Evolutionary conservation across 768 basidiomycete species (phyloP), one percentile per base, ranked within the genome.

Genomic region (Candolleomyces eurysporus): DNA sequence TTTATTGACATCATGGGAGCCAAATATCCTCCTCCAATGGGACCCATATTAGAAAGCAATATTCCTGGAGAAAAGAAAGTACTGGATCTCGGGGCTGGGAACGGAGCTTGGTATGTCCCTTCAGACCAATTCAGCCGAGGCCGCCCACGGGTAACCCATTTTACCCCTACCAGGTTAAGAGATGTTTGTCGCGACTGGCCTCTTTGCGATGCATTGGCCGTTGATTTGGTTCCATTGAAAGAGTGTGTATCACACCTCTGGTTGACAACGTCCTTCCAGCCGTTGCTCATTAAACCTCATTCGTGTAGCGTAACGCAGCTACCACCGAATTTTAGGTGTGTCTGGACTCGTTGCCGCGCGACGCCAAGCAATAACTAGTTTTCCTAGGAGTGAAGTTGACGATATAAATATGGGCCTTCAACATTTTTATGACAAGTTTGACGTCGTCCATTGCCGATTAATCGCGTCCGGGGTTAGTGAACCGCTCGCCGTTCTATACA

Each of bases 381-480:
- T 21, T 48, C n/a, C 16, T 7, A 92, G 90, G 77, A 90, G 86
- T 66, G 91, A 93, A 72, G 82, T 92, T 8, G 91, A 92, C 70
- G 90, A 93, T 70, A 86, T 92, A 69, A 93, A 93, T 73, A 82
- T 92, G 16, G 91, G 91, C 2, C 76, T 93, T n/a, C 88, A 91
- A 66, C 91, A 93, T 73, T 92, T 87, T 71, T 90, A 88, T 68
- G 87, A 86, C 6, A 82, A 87, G 61, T 92, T 91, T 75, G 82
- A 92, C 67, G 87, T 88, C 14, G 88, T 89, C 0, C 90, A 92
- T 67, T 82, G 84, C 39, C 85, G 87, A 26, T 80, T 92, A 43
- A 82, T 92, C 59, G 81, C 87, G 3, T 84, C 89, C 22, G 91
- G 91, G 40, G 91, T 92, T 67, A 69, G 89, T 78, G 17, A 17